Percentiles rank a stretch among this genome's conserved stretches.
Evolutionary conservation across 2,329 filamentous ascomycete species (phyloP).

Genomic region (Rutstroemia sp.): DNA sequence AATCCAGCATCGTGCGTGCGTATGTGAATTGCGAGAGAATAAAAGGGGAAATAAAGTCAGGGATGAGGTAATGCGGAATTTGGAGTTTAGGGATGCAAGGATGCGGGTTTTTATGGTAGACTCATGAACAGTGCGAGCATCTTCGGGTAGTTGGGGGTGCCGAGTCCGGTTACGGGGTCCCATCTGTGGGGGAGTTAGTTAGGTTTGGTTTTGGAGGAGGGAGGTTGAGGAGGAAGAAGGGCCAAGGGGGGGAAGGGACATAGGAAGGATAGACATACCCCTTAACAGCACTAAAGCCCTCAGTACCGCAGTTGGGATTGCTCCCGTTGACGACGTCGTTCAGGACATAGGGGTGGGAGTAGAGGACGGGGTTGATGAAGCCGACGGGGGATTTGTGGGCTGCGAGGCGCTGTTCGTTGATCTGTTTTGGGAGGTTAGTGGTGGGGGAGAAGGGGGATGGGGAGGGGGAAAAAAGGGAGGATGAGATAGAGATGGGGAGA

Average conservation of each 20-base stretch:
- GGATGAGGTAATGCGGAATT: too few species aligned
- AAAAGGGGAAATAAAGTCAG: too few species aligned
- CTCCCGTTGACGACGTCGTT: slow-evolving; percentile 30
- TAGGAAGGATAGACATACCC: slow-evolving; percentile 13
- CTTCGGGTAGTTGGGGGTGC: slow-evolving; percentile 25
- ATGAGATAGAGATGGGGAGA: too few species aligned
- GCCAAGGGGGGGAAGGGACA: too few species aligned
- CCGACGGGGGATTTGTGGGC: slow-evolving; percentile 31
- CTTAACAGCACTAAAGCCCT: slow-evolving; percentile 27
- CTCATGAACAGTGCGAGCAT: slow-evolving; percentile 18
- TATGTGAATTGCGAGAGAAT: too few species aligned
- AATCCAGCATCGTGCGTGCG: too few species aligned
- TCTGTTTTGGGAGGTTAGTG: slow-evolving; percentile 11
- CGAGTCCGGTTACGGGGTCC: slow-evolving; percentile 30
- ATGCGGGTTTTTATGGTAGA: slow-evolving; percentile 11
- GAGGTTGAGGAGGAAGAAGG: too few species aligned
- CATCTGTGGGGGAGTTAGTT: slow-evolving; percentile 10
- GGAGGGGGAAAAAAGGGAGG: too few species aligned
- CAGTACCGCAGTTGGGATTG: slow-evolving; percentile 28
- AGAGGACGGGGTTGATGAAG: slow-evolving; percentile 32
- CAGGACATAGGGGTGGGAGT: slow-evolving; percentile 23
- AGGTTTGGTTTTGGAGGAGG: too few species aligned
- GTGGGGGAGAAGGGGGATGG: too few species aligned
- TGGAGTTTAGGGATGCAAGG: too few species aligned
- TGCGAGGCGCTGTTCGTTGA: slow-evolving; percentile 34